phyloP scores from a whole-genome alignment of 2,329 filamentous ascomycete genomes.

The Claviceps purpurea region DNA sequence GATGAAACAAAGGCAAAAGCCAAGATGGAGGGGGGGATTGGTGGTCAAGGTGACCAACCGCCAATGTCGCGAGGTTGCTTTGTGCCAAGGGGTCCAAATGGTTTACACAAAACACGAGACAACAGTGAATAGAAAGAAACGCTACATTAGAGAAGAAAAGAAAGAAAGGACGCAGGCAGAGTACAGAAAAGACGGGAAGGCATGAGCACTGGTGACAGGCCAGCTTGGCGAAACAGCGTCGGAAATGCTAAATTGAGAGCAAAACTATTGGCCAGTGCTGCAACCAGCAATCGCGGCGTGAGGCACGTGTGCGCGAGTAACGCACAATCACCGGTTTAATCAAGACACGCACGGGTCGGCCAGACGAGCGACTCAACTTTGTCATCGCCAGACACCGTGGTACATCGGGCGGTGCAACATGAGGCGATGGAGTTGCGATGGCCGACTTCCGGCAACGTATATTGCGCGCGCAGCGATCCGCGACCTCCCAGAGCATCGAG shows the following conservation, averaged over 20 bases:
- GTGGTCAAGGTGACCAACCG: background rate
- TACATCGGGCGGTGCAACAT: background rate
- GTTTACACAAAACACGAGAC: background rate
- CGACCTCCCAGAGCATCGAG: background rate
- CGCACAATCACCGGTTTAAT: background rate
- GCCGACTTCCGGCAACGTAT: background rate
- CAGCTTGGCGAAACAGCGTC: background rate
- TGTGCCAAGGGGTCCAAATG: background rate
- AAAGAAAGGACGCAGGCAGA: background rate
- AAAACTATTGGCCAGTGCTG: slow-evolving; percentile 4
- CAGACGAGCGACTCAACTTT: background rate
- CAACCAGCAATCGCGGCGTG: background rate
- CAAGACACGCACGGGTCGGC: too few relatives aligned
- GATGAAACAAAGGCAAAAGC: background rate
- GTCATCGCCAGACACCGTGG: background rate
- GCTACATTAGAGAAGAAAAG: background rate
- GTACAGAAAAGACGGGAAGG: background rate
- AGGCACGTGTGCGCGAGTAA: slow-evolving; percentile 3
- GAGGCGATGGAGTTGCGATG: background rate
- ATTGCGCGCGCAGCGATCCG: background rate
- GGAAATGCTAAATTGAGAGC: background rate
- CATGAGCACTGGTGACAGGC: background rate
- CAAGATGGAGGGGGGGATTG: background rate
- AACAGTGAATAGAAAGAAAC: background rate
- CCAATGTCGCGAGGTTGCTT: background rate